Evolutionary conservation across 495 filamentous ascomycete species (phyloP).

Genomic region (Penicillium lividum): DNA sequence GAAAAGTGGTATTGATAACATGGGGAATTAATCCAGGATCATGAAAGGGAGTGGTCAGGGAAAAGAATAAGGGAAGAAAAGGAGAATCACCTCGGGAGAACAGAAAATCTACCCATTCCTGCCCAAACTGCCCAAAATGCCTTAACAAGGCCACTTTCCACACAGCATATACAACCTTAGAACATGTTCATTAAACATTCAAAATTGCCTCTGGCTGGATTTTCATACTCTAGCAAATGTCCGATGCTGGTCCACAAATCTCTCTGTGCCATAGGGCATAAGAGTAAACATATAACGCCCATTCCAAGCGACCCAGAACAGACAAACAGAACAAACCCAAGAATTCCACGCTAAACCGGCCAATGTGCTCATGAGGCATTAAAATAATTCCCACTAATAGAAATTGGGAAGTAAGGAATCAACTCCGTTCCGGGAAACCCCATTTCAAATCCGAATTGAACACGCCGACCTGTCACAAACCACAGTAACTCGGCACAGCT

Average conservation of each 20-base stretch:
- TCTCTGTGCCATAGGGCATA: slow-evolving; percentile 9
- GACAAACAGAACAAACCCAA: slow-evolving; percentile 1
- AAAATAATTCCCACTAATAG: slow-evolving; percentile 4
- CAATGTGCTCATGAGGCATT: slow-evolving; percentile 16
- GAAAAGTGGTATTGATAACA: not conserved
- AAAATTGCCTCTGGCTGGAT: not conserved
- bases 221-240: slow-evolving; percentile 11
- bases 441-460: not conserved
- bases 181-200: not conserved
- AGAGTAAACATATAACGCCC: slow-evolving; percentile 6
- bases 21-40: not conserved
- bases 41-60: not conserved
- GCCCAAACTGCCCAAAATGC: not conserved
- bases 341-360: slow-evolving; percentile 16
- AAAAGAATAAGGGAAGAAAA: slow-evolving; percentile 2
- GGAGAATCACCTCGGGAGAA: not conserved
- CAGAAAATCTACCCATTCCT: slow-evolving; percentile 1
- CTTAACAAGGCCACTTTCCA: not conserved
- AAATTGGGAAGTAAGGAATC: slow-evolving; percentile 9
- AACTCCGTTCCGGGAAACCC: not conserved
- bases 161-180: too few species aligned
- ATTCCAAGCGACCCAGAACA: not conserved
- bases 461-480: not conserved
- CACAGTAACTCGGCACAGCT: not conserved
- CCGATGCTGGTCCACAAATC: slow-evolving; percentile 9